phyloP scores from a whole-genome alignment of 2,329 filamentous ascomycete genomes.

The Ophidiomyces ophidiicola region DNA sequence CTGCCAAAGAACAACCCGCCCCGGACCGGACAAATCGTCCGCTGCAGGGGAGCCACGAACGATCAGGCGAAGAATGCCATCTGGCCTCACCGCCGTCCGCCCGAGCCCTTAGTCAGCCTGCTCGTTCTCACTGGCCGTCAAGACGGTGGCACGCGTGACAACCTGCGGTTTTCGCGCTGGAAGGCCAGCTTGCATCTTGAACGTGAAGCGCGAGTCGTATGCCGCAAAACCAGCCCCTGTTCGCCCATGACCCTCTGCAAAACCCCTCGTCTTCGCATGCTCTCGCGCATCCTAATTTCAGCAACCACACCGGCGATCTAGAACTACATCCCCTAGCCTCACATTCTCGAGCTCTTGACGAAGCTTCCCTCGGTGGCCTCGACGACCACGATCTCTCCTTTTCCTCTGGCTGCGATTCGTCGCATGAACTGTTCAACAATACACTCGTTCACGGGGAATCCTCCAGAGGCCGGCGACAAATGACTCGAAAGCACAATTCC shows the following conservation, averaged over 20 bases:
- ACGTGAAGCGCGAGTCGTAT: not conserved
- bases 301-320: slow-evolving; percentile 7
- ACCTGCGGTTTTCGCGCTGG: not conserved
- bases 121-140: not conserved
- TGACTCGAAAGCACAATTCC: slow-evolving; percentile 15
- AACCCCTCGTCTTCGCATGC: not conserved
- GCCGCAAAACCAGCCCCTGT: not conserved
- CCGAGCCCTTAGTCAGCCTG: slow-evolving; percentile 6
- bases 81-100: not conserved
- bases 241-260: not conserved
- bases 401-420: not conserved
- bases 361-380: not conserved
- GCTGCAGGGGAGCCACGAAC: not conserved
- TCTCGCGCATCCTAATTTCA: not conserved
- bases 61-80: not conserved
- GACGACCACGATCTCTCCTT: slow-evolving; percentile 2
- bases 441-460: not conserved
- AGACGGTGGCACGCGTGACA: slow-evolving; percentile 5
- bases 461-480: slow-evolving; percentile 5
- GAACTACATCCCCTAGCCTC: slow-evolving; percentile 7
- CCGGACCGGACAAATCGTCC: not conserved
- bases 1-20: not conserved
- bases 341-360: not conserved
- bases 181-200: slow-evolving; percentile 10
- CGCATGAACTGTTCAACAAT: not conserved